Conservation (phyloP, 2,329 filamentous ascomycete genomes). For the Arachnopeziza araneosa region DNA sequence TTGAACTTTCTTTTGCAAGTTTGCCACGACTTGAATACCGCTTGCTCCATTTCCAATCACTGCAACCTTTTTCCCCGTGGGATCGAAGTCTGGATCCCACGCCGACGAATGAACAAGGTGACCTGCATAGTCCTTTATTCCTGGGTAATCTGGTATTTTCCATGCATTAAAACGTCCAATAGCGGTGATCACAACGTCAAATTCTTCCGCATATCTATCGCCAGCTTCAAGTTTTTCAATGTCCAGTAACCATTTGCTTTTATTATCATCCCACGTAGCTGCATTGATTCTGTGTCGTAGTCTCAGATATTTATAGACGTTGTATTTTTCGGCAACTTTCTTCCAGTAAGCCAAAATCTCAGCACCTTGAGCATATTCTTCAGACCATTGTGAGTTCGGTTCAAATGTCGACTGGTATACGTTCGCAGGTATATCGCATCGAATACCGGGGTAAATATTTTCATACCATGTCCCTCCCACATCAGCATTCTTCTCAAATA, state of each 20-base stretch:
- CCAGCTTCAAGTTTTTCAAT: conserved; percentile 36
- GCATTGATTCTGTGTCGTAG: conserved; percentile 50
- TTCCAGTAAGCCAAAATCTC: conserved; percentile 68
- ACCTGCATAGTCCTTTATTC: conserved; percentile 44
- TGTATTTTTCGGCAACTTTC: conserved; percentile 53
- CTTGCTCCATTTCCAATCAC: conserved; percentile 48
- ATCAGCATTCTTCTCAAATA: conserved; percentile 64
- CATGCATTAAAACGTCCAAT: conserved; percentile 63
- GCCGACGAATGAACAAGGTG: conserved; percentile 53
- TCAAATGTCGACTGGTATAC: conserved; percentile 65
- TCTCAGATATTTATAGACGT: conserved; percentile 54
- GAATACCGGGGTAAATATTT: conserved; percentile 34
- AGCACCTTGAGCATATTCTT: conserved; percentile 59
- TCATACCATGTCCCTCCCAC: conserved; percentile 42
- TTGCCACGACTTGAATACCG: conserved; percentile 46
- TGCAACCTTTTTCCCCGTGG: conserved; percentile 42
- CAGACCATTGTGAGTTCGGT: conserved; percentile 63
- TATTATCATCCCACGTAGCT: conserved; percentile 48
- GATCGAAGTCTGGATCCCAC: conserved; percentile 50
- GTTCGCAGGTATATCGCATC: conserved; percentile 29
- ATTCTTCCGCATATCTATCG: conserved; percentile 37
- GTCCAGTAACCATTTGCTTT: conserved; percentile 44
- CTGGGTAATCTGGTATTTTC: conserved; percentile 56
- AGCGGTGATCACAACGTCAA: conserved; percentile 58
- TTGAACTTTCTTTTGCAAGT: conserved; percentile 29